A percentile compares a stretch with the other conserved stretches of the same genome.
Evolutionary conservation across 2,329 filamentous ascomycete species (phyloP).

Genomic region (Alternaria triticina): DNA sequence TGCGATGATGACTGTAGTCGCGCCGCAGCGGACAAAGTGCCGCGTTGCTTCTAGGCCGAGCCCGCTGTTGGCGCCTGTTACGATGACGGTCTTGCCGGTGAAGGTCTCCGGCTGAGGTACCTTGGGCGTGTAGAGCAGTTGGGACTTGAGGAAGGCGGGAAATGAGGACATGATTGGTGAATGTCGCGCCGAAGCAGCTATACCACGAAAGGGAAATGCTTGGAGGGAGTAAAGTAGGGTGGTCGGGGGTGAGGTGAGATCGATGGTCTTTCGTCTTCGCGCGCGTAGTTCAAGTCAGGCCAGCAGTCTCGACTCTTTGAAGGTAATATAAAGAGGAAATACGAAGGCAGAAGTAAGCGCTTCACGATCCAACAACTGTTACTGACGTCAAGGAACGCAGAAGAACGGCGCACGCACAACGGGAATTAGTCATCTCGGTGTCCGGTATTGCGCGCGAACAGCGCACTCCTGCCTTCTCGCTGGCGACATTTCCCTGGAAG

Average conservation of each 20-base stretch:
- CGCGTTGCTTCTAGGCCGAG: conserved; percentile 34
- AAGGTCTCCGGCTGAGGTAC: conserved; percentile 6
- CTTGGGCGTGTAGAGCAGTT: conserved; percentile 4
- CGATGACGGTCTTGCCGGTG: conserved; percentile 47
- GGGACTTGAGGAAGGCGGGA: conserved; percentile 2
- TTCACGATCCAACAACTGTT: background rate
- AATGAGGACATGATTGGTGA: conserved; percentile 1
- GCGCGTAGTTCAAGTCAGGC: background rate
- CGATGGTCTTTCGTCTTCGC: background rate
- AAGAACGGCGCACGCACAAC: background rate
- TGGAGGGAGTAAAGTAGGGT: background rate
- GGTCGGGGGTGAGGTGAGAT: background rate
- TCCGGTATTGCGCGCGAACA: background rate
- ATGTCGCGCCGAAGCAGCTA: background rate
- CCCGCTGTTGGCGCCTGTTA: conserved; percentile 56
- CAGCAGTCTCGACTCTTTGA: background rate
- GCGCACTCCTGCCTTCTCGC: background rate
- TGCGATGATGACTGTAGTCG: conserved; percentile 50
- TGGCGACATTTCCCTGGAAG: background rate
- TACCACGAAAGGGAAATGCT: background rate
- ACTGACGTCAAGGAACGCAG: background rate
- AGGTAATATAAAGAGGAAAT: background rate
- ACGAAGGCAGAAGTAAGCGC: background rate
- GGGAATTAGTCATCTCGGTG: background rate
- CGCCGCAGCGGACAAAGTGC: conserved; percentile 49